phyloP scores from a whole-genome alignment of 176 grass and related monocot genomes.

The Poa annua region DNA sequence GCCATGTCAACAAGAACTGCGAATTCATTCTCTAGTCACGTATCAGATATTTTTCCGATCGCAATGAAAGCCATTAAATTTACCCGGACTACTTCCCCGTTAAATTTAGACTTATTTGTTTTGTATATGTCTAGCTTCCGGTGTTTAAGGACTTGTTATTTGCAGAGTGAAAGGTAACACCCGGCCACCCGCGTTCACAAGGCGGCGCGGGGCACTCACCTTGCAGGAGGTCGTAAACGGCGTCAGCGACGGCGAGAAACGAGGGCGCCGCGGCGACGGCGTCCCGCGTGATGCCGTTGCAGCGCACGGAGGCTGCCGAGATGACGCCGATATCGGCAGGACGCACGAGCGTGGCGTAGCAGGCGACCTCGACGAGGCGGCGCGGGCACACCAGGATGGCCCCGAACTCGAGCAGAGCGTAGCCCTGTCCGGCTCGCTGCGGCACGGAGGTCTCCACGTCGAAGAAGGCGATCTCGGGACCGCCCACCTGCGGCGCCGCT shows the following conservation, averaged over 20 bases:
- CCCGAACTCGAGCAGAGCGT: constrained; percentile 87
- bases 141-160: not conserved
- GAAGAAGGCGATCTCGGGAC: constrained; percentile 87
- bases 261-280: constrained; percentile 60
- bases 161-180: not conserved
- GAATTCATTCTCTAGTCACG: not conserved
- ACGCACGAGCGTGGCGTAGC: constrained; percentile 86
- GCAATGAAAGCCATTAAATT: too few species aligned
- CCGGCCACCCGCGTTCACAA: too few species aligned
- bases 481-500: constrained; percentile 25
- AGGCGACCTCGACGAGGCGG: constrained; percentile 71
- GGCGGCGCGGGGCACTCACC: constrained; percentile 41
- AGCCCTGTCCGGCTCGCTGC: constrained; percentile 50
- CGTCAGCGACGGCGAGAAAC: constrained; percentile 75
- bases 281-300: constrained; percentile 90
- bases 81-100: too few species aligned
- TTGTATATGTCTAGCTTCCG: not conserved
- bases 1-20: not conserved
- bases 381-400: constrained; percentile 78
- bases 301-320: constrained; percentile 64
- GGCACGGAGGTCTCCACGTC: constrained; percentile 88
- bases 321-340: constrained; percentile 63
- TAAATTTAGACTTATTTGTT: too few species aligned
- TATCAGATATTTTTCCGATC: too few species aligned
- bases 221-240: constrained; percentile 73